phyloP scores from a whole-genome alignment of 352 stramenopile species.

The Phytopythium aichiense region DNA sequence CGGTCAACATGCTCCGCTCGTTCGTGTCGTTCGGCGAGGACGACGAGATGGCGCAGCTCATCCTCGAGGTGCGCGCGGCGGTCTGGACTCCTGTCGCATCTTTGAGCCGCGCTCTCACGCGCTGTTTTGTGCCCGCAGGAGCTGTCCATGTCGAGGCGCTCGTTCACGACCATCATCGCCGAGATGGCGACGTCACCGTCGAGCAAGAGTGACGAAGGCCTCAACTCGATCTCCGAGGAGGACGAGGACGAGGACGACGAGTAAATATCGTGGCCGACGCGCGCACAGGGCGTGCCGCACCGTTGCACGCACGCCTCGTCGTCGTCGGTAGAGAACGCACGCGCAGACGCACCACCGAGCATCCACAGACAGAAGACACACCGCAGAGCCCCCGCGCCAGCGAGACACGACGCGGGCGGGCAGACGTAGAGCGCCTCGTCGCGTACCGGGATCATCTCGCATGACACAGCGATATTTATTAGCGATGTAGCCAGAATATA shows the following conservation, averaged over 20 bases:
- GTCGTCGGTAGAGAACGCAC: background rate
- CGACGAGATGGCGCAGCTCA: slow-evolving; percentile 73
- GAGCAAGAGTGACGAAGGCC: slow-evolving; percentile 40
- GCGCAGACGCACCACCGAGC: slow-evolving; percentile 5
- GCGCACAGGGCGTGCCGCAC: background rate
- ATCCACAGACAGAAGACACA: slow-evolving; percentile 3
- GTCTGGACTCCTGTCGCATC: background rate
- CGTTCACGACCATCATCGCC: slow-evolving; percentile 55
- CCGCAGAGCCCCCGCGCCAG: slow-evolving; percentile 4
- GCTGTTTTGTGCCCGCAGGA: slow-evolving; percentile 27
- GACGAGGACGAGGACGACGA: slow-evolving; percentile 30
- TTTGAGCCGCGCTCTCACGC: background rate
- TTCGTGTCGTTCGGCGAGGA: slow-evolving; percentile 65
- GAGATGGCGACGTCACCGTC: slow-evolving; percentile 62
- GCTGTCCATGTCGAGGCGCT: slow-evolving; percentile 49
- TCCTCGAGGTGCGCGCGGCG: slow-evolving; percentile 49
- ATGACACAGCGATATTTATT: slow-evolving; percentile 42
- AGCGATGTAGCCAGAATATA: slow-evolving; percentile 2
- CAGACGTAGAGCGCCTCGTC: slow-evolving; percentile 16
- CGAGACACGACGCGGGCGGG: slow-evolving; percentile 6
- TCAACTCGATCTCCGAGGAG: slow-evolving; percentile 72
- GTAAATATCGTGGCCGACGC: slow-evolving; percentile 5
- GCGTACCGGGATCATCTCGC: slow-evolving; percentile 5
- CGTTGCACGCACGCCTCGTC: background rate
- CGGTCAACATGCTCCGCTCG: slow-evolving; percentile 50